Percentiles rank a stretch among this genome's conserved stretches.
Conservation (phyloP, 2,329 filamentous ascomycete species). For the Colletotrichum incanum region DNA sequence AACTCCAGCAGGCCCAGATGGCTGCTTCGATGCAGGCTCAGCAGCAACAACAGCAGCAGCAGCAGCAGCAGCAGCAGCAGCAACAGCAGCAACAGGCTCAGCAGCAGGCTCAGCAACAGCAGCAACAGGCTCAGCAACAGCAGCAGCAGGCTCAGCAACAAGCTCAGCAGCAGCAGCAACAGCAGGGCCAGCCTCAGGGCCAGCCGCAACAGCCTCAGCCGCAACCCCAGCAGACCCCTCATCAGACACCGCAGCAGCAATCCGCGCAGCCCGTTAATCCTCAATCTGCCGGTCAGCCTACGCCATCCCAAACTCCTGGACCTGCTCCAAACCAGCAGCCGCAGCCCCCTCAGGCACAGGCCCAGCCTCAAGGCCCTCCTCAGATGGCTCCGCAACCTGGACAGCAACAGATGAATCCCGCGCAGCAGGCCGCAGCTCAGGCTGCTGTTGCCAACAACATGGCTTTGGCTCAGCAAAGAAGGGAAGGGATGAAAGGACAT, state of each 20-base stretch:
- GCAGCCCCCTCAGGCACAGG: constrained; percentile 53
- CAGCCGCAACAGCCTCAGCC: constrained; percentile 55
- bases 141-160: constrained; percentile 54
- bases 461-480: constrained; percentile 59
- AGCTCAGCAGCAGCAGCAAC: constrained; percentile 54
- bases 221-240: constrained; percentile 52
- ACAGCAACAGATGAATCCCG: constrained; percentile 47
- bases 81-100: constrained; percentile 58
- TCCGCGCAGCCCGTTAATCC: constrained; percentile 43
- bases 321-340: constrained; percentile 44
- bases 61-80: constrained; percentile 47
- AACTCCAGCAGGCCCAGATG: constrained; percentile 61
- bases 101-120: constrained; percentile 58
- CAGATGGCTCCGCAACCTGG: constrained; percentile 55
- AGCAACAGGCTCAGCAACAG: constrained; percentile 53
- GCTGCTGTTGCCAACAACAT: constrained; percentile 54
- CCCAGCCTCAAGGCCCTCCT: constrained; percentile 47
- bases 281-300: constrained; percentile 44
- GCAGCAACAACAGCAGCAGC: constrained; percentile 57
- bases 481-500: constrained; percentile 68
- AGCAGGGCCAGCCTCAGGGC: constrained; percentile 50
- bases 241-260: constrained; percentile 44
- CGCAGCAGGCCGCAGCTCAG: constrained; percentile 44
- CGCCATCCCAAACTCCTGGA: constrained; percentile 43
- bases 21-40: constrained; percentile 56